phyloP scores from a whole-genome alignment of 345 rosid species.

The Eucalyptus pauciflora region DNA sequence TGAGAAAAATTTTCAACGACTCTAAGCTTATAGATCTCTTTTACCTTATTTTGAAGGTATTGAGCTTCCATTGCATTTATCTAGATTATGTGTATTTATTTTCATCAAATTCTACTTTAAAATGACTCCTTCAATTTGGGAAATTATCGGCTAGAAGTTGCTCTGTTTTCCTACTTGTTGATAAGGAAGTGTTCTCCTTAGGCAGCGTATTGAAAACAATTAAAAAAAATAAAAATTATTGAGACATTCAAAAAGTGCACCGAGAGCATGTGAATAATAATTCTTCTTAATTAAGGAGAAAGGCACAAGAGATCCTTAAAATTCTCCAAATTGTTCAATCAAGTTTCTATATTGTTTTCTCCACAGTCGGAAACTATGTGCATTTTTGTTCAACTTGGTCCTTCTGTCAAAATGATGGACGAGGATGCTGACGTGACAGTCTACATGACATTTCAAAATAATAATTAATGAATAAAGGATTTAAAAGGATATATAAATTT shows the following conservation, averaged over 20 bases:
- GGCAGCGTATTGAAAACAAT: not conserved
- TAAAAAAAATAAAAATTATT: too few relatives aligned
- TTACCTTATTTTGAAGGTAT: not conserved
- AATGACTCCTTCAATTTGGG: not conserved
- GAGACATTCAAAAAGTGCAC: not conserved
- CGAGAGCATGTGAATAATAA: not conserved
- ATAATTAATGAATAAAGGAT: too few relatives aligned
- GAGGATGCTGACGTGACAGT: rapidly evolving
- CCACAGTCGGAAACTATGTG: not conserved
- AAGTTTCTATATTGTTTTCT: not conserved
- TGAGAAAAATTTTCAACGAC: not conserved
- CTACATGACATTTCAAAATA: not conserved
- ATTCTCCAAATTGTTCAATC: not conserved
- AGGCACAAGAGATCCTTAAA: not conserved
- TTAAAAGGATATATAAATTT: too few relatives aligned
- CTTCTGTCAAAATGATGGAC: rapidly evolving
- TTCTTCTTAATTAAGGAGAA: not conserved
- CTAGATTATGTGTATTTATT: too few relatives aligned
- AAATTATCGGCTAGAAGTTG: not conserved
- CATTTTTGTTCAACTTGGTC: not conserved
- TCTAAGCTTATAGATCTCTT: not conserved
- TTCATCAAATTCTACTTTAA: not conserved
- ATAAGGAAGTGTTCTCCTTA: not conserved
- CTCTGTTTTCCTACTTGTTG: not conserved
- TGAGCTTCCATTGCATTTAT: too few relatives aligned